These are phyloP conservation scores for Coniochaeta pulveracea DNA, from an alignment of 2,329 filamentous ascomycete genomes.

Conservation along the genomic window DNA sequence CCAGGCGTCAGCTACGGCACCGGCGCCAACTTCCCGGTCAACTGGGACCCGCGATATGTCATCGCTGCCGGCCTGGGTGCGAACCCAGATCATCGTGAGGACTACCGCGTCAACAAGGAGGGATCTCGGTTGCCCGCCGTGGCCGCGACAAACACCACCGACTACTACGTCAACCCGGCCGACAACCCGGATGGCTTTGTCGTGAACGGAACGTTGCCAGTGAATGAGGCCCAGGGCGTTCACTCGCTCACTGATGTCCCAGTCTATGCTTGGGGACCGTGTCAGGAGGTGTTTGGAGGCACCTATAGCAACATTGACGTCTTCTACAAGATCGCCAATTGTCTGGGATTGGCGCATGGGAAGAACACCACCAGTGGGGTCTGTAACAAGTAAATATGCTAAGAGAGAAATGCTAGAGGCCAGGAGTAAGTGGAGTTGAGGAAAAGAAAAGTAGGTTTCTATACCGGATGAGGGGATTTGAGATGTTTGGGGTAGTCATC, in stretches of 20 bases:
- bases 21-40: conserved; percentile 65
- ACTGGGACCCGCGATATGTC: conserved; percentile 78
- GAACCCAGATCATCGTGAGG: conserved; percentile 64
- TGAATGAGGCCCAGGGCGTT: conserved; percentile 53
- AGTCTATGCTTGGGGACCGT: conserved; percentile 68
- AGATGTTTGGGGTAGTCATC: no score
- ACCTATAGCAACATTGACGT: conserved; percentile 56
- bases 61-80: conserved; percentile 63
- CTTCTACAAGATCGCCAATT: conserved; percentile 63
- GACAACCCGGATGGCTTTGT: conserved; percentile 58
- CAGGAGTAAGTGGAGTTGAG: no score
- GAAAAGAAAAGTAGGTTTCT: no score
- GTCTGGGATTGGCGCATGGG: conserved; percentile 42
- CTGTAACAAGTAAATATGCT: no score
- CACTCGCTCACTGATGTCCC: conserved; percentile 71
- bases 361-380: conserved; percentile 15
- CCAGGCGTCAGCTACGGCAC: conserved; percentile 57
- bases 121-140: conserved; percentile 52
- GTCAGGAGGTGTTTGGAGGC: conserved; percentile 65
- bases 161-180: conserved; percentile 56
- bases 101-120: conserved; percentile 59
- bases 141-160: conserved; percentile 38
- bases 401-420: no score
- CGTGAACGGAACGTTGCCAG: conserved; percentile 64
- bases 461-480: no score